phyloP scores from a whole-genome alignment of 2,329 filamentous ascomycete genomes.

The Triangularia setosa region DNA sequence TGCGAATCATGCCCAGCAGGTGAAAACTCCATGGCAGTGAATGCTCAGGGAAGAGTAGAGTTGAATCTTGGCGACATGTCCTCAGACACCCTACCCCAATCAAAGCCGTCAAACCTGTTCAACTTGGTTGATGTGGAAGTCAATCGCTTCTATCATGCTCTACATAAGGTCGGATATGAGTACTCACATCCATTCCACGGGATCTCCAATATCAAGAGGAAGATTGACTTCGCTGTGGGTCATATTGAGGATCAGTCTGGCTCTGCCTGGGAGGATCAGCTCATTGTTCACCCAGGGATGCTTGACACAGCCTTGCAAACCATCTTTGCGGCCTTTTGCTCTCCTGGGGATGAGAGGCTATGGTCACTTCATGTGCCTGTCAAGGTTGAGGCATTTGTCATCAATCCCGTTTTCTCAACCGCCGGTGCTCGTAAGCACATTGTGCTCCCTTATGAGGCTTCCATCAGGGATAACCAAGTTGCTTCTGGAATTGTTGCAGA shows the following conservation, averaged over 20 bases:
- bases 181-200: not conserved
- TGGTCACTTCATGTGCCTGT: not conserved
- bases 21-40: not conserved
- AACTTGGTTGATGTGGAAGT: not conserved
- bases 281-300: constrained; percentile 23
- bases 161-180: not conserved
- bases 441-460: not conserved
- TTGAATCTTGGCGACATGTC: not conserved
- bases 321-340: constrained; percentile 15
- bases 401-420: not conserved
- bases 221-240: constrained; percentile 8
- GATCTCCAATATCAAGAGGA: constrained; percentile 5
- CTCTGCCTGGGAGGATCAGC: not conserved
- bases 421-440: not conserved
- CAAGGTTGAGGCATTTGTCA: not conserved
- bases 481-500: not conserved
- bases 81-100: not conserved
- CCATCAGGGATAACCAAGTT: not conserved
- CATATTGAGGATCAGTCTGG: not conserved
- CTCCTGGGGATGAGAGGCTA: constrained; percentile 3
- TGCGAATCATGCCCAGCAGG: too few relatives aligned
- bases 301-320: constrained; percentile 26
- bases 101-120: not conserved
- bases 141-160: not conserved
- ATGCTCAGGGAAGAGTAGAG: not conserved